Evolutionary conservation across 2,329 filamentous ascomycete genomes (phyloP).

Genomic region (Colletotrichum sp.): DNA sequence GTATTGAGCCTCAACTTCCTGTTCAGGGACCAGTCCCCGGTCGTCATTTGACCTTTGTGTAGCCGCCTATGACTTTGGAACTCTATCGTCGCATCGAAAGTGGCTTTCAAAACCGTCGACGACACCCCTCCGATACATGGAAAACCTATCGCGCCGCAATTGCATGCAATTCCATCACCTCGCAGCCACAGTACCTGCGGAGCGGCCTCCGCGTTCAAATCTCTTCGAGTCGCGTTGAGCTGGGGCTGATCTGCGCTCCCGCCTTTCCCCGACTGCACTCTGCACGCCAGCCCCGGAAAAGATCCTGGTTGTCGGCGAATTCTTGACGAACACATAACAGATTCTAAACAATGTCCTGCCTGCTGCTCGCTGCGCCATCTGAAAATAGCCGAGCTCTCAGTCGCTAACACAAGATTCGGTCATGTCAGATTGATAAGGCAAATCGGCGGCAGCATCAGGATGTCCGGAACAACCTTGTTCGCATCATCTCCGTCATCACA

Average conservation of each 20-base stretch:
- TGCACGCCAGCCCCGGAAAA: neutral
- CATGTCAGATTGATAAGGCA: neutral
- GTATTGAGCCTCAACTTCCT: neutral
- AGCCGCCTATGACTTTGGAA: neutral
- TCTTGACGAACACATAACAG: neutral
- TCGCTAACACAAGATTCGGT: neutral
- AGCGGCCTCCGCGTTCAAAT: neutral
- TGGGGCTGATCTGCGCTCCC: conserved; percentile 11
- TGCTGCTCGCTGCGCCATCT: neutral
- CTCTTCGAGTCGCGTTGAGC: neutral
- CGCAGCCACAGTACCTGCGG: neutral
- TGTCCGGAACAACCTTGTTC: neutral
- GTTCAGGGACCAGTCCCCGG: neutral
- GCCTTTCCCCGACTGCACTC: conserved; percentile 1
- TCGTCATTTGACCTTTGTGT: neutral
- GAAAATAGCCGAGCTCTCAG: neutral
- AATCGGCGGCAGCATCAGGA: neutral
- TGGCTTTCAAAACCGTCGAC: neutral
- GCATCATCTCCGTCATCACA: neutral
- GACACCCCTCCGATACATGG: neutral
- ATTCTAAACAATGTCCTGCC: neutral
- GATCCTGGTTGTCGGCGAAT: neutral
- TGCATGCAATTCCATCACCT: neutral
- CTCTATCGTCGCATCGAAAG: neutral
- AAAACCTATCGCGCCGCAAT: neutral